Base-by-base conservation (phyloP, 768 basidiomycete genomes). In the Suillus tomentosus region DNA sequence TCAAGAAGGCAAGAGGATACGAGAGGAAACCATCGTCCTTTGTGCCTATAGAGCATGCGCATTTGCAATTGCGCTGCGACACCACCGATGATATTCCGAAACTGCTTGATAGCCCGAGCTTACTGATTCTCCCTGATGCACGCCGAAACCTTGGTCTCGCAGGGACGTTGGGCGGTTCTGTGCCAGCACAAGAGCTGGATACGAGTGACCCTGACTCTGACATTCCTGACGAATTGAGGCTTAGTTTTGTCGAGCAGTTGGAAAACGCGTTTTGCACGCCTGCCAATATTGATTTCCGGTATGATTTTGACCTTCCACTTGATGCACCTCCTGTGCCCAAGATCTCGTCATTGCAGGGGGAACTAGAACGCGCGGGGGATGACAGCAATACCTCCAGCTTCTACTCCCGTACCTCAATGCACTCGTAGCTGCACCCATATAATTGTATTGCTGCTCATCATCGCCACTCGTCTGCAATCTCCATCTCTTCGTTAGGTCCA, bases 311-410 rank as follows among this genome's bases (percentile, higher is more conserved):
- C n/a, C n/a, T n/a, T n/a, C n/a, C n/a, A n/a, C n/a, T n/a, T n/a
- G n/a, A n/a, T n/a, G n/a, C 81, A 8, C 85, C 85, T 0, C 84
- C 87, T 24, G 72, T 88, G 13, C 88, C 89, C 0, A 73, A 78
- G 39, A 70, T 88, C n/a, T 84, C 86, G 10, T 61, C 77, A 0
- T 27, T 75, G 51, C 69, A 76, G 17, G 72, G 66, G 14, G 75
- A 75, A 50, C 42, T 75, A 34, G 73, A 72, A 7, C 67, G 60
- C 36, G 62, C 37, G 3, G 70, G 68, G 1, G 72, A 76, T 13
- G 91, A 89, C 36, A 92, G 89, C 62, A 90, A 93, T 68, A 83
- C 87, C 0, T 91, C 90, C 0, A 91, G 88, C 71, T 92, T 91
- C 77, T 92, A 90, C 69, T 90, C 89, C 83, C 75, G 70, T 58